Percentiles rank a stretch among this genome's conserved stretches.
phyloP scores from a whole-genome alignment of 2,329 filamentous ascomycete genomes.

The Coniella lustricola region DNA sequence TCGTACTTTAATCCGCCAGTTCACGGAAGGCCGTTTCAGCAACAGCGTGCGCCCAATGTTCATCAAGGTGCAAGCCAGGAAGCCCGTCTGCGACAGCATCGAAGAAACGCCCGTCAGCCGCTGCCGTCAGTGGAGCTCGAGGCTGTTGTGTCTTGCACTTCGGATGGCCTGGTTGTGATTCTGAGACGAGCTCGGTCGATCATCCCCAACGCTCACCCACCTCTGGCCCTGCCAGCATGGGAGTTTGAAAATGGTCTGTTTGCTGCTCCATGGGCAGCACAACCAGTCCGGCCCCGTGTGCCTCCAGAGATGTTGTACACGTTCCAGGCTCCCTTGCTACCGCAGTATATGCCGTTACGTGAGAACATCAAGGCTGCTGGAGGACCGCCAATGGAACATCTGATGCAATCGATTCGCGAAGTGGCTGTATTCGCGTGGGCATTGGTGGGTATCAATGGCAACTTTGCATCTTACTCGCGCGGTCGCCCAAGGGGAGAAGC shows the following conservation, averaged over 20 bases:
- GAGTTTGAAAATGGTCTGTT: conserved; percentile 60
- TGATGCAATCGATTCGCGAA: conserved; percentile 76
- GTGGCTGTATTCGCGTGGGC: conserved; percentile 87
- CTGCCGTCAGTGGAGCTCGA: conserved; percentile 62
- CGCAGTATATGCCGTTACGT: conserved; percentile 37
- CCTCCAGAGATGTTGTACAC: conserved; percentile 36
- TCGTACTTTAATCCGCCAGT: conserved; percentile 18
- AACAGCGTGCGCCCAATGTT: neutral
- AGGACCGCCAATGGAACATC: conserved; percentile 51
- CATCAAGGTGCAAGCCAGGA: neutral
- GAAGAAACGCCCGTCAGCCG: conserved; percentile 19
- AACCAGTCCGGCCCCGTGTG: conserved; percentile 50
- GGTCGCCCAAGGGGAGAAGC: conserved; percentile 59
- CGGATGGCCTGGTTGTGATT: conserved; percentile 78
- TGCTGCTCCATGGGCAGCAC: conserved; percentile 70
- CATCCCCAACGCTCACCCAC: conserved; percentile 52
- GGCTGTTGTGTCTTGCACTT: conserved; percentile 86
- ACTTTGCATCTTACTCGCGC: conserved; percentile 55
- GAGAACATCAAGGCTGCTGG: conserved; percentile 39
- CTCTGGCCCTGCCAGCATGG: conserved; percentile 31
- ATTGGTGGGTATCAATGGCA: conserved; percentile 71
- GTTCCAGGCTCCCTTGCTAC: conserved; percentile 36
- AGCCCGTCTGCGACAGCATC: neutral
- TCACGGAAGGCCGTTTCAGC: neutral
- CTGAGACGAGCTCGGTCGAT: conserved; percentile 66